Conservation (phyloP, 176 grass and related monocot genomes). For the Triticum urartu region DNA sequence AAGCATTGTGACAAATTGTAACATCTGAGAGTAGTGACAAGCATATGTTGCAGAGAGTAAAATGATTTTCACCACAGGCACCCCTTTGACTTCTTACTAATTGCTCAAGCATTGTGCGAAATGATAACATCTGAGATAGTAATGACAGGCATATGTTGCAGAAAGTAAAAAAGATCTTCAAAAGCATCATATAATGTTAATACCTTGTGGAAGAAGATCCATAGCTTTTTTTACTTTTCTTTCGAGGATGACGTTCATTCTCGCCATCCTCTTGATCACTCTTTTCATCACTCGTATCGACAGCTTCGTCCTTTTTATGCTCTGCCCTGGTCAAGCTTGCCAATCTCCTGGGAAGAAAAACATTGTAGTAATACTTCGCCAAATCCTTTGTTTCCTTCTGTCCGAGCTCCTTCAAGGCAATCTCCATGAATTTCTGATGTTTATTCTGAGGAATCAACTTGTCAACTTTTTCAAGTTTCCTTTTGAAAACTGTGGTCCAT, state of each 20-base stretch:
- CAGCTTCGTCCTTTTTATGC: background rate
- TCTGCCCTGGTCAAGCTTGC: slow-evolving; percentile 32
- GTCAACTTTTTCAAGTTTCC: slow-evolving; percentile 30
- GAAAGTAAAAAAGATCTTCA: background rate
- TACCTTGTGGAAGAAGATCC: slow-evolving; percentile 31
- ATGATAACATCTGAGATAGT: background rate
- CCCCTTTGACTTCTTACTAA: background rate
- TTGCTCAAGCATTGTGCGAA: background rate
- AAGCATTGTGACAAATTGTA: slow-evolving; percentile 12
- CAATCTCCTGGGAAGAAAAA: slow-evolving; percentile 54
- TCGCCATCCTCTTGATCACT: background rate
- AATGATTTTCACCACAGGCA: background rate
- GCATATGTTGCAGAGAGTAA: slow-evolving; percentile 10
- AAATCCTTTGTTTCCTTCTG: slow-evolving; percentile 12
- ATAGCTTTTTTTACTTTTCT: slow-evolving; percentile 3
- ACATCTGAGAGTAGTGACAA: background rate
- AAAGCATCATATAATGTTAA: background rate
- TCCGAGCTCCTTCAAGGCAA: slow-evolving; percentile 30
- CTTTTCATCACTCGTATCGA: slow-evolving; percentile 6
- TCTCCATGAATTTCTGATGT: slow-evolving; percentile 27
- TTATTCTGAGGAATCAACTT: slow-evolving; percentile 36
- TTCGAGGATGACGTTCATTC: background rate
- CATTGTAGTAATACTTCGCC: slow-evolving; percentile 39
- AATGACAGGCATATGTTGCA: background rate
- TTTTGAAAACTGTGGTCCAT: slow-evolving; percentile 39